Evolutionary conservation across 2,329 filamentous ascomycete genomes (phyloP).

Genomic region (Xylariales sp.): DNA sequence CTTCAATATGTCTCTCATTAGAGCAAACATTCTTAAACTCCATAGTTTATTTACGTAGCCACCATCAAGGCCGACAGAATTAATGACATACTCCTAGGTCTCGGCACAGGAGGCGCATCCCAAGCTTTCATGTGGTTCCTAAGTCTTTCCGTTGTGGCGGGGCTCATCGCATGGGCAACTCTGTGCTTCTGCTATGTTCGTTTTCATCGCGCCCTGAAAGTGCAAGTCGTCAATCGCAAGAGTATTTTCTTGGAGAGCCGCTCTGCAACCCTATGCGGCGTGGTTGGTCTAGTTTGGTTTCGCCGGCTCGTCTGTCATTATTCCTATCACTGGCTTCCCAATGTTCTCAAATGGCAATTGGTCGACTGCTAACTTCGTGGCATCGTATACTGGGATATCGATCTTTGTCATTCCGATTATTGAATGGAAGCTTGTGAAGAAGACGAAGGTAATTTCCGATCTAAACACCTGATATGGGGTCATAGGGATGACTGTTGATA

Average conservation of each 20-base stretch:
- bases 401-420: constrained; percentile 36
- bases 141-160: constrained; percentile 10
- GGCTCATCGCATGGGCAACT: constrained; percentile 13
- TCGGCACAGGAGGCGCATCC: constrained; percentile 12
- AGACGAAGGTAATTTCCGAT: too few relatives aligned
- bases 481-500: too few relatives aligned
- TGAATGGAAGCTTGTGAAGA: constrained; percentile 33
- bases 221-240: constrained; percentile 9
- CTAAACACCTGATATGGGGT: too few relatives aligned
- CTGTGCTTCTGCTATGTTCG: constrained; percentile 13
- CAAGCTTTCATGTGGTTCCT: constrained; percentile 18
- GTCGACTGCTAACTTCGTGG: constrained; percentile 29
- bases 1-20: too few relatives aligned
- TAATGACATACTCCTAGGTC: background rate
- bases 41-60: background rate
- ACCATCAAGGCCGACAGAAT: background rate
- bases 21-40: too few relatives aligned
- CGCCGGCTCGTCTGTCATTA: constrained; percentile 14
- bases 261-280: constrained; percentile 12
- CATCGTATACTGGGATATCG: constrained; percentile 35
- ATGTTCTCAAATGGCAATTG: constrained; percentile 21
- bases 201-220: constrained; percentile 10
- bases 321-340: constrained; percentile 22
- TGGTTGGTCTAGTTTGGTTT: constrained; percentile 13
- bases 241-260: constrained; percentile 9